A percentile compares a stretch with the other conserved stretches of the same genome.
phyloP scores from a whole-genome alignment of 2,329 filamentous ascomycete species.

The Clarireedia sp. region DNA sequence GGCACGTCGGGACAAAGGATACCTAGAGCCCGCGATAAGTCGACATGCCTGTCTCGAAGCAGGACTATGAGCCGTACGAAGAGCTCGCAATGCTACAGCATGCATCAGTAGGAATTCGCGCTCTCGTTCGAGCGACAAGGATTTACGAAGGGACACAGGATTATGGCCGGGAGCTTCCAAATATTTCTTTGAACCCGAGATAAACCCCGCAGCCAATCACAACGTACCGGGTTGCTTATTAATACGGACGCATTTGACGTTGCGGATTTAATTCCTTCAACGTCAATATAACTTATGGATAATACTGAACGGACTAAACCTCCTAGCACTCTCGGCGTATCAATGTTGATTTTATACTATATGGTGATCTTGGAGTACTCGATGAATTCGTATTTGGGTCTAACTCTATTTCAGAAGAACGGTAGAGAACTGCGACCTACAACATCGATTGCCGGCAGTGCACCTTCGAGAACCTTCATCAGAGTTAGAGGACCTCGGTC shows the following conservation, averaged over 20 bases:
- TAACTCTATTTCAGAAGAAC: too few species aligned
- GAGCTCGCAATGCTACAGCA: conserved; percentile 23
- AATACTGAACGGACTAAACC: too few species aligned
- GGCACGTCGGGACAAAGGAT: conserved; percentile 21
- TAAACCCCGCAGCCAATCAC: too few species aligned
- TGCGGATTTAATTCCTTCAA: too few species aligned
- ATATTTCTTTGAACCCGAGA: conserved; percentile 2
- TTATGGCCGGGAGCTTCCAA: background rate
- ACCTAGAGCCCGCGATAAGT: conserved; percentile 24
- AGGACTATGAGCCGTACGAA: conserved; percentile 25
- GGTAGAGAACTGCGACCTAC: too few species aligned
- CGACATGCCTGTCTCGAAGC: conserved; percentile 25
- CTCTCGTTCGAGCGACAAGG: conserved; percentile 12
- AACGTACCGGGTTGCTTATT: too few species aligned
- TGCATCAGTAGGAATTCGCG: conserved; percentile 27
- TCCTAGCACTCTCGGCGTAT: too few species aligned
- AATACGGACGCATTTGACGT: too few species aligned
- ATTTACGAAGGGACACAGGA: background rate
- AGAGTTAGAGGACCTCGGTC: background rate
- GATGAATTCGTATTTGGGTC: too few species aligned
- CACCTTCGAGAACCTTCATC: background rate
- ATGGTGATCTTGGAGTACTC: too few species aligned
- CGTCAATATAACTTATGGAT: too few species aligned
- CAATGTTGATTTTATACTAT: too few species aligned
- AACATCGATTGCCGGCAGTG: background rate